These are phyloP conservation scores for Apiospora phragmitis DNA, from an alignment of 2,329 filamentous ascomycete genomes.

Conservation along the genomic window DNA sequence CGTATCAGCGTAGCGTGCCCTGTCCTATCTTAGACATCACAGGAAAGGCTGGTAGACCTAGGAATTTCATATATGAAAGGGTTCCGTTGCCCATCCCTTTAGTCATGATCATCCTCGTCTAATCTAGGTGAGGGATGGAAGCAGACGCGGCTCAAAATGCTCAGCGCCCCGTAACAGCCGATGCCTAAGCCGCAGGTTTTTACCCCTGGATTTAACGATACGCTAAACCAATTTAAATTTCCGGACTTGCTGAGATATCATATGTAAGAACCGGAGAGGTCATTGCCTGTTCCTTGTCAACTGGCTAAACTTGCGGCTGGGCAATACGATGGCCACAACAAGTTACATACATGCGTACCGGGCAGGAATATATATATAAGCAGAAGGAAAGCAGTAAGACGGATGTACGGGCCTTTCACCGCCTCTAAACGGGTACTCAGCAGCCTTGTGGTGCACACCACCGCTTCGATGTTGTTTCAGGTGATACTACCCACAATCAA, in stretches of 20 bases:
- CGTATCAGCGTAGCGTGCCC: not conserved
- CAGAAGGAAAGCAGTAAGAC: not conserved
- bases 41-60: not conserved
- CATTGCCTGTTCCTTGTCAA: not conserved
- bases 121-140: not conserved
- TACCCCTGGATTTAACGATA: not conserved
- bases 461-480: too few relatives aligned
- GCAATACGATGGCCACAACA: not conserved
- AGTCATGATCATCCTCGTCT: not conserved
- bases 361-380: not conserved
- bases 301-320: too few relatives aligned
- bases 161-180: not conserved
- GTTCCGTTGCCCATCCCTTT: not conserved
- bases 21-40: too few relatives aligned
- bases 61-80: not conserved
- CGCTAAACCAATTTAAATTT: not conserved
- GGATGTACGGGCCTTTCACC: not conserved
- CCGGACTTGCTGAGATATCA: not conserved
- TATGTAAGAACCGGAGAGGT: not conserved
- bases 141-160: not conserved
- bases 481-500: not conserved
- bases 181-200: not conserved
- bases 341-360: too few relatives aligned
- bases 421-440: too few relatives aligned
- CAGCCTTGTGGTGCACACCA: not conserved